Conservation (phyloP, 1,139 yeast genomes). For the Debaryomyces udenii region DNA sequence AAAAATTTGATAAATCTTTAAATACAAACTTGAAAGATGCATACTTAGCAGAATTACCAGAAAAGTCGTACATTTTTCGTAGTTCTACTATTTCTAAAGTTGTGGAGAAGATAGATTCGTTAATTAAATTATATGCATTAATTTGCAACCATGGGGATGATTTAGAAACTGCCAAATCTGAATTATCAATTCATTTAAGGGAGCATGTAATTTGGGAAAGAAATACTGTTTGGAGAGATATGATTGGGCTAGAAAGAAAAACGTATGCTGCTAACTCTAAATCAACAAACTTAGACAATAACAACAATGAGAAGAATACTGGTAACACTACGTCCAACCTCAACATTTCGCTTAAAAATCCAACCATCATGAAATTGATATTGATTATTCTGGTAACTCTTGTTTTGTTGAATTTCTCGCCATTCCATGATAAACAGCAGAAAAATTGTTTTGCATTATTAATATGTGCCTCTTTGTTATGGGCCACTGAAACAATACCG, state of each 20-base stretch:
- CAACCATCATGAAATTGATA: constrained; percentile 49
- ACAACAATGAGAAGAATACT: constrained; percentile 18
- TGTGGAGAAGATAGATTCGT: constrained; percentile 42
- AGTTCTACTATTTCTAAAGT: constrained; percentile 46
- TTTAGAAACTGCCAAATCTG: constrained; percentile 46
- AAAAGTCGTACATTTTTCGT: constrained; percentile 38
- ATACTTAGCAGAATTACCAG: constrained; percentile 37
- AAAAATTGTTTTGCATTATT: constrained; percentile 69
- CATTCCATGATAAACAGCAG: constrained; percentile 62
- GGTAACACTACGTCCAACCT: constrained; percentile 25
- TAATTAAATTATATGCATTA: constrained; percentile 42
- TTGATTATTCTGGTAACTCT: constrained; percentile 49
- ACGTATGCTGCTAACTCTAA: constrained; percentile 43
- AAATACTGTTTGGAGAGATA: constrained; percentile 74
- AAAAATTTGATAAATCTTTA: constrained; percentile 69
- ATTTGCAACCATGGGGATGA: constrained; percentile 46
- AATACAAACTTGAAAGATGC: constrained; percentile 43
- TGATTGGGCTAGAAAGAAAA: constrained; percentile 84
- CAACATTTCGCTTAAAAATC: constrained; percentile 42
- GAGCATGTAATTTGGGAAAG: constrained; percentile 80
- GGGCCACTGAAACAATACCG: constrained; percentile 78
- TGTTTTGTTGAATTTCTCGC: constrained; percentile 52
- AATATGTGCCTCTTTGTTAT: constrained; percentile 67
- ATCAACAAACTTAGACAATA: constrained; percentile 15
- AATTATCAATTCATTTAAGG: constrained; percentile 62